These are phyloP conservation scores for Stygiomarasmius scandens DNA, from an alignment of 1,284 basidiomycete genomes.

Conservation along the genomic window DNA sequence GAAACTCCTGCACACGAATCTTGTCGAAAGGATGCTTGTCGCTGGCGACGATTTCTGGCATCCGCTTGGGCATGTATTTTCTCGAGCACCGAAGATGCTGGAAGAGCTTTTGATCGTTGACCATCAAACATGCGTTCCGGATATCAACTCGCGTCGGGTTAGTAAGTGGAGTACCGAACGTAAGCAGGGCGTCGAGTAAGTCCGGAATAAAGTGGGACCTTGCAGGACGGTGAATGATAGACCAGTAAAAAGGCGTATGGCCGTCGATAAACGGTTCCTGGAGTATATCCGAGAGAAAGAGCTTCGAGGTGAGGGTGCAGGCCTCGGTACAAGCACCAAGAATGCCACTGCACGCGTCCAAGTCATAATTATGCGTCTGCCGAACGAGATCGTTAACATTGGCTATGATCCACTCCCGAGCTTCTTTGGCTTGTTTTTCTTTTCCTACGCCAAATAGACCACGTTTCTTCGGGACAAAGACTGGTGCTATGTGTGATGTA, in stretches of 20 bases:
- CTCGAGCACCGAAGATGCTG: slow-evolving; percentile 2
- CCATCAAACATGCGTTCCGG: slow-evolving; percentile 11
- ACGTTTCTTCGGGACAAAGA: background rate
- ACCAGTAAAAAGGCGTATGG: slow-evolving; percentile 14
- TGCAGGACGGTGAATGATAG: slow-evolving; percentile 6
- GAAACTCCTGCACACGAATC: slow-evolving; percentile 8
- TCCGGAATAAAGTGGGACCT: background rate
- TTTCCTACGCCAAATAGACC: slow-evolving; percentile 4
- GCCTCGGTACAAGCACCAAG: slow-evolving; percentile 8
- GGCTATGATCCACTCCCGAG: slow-evolving; percentile 1
- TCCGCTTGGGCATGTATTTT: background rate
- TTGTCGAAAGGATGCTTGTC: slow-evolving; percentile 1
- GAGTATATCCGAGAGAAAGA: slow-evolving; percentile 5
- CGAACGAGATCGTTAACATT: slow-evolving; percentile 5
- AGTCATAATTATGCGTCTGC: background rate
- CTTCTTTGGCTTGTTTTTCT: slow-evolving; percentile 8
- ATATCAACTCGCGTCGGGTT: slow-evolving; percentile 11
- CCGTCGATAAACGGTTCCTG: slow-evolving; percentile 6
- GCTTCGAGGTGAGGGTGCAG: background rate
- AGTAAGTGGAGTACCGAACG: slow-evolving; percentile 6
- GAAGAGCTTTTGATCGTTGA: slow-evolving; percentile 7
- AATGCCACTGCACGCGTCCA: slow-evolving; percentile 3
- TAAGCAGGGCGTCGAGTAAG: slow-evolving; percentile 5
- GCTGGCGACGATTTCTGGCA: background rate
- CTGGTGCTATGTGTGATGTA: background rate